These are phyloP conservation scores for Fusarium pilosicola DNA, from an alignment of 2,329 filamentous ascomycete genomes.

Conservation along the genomic window DNA sequence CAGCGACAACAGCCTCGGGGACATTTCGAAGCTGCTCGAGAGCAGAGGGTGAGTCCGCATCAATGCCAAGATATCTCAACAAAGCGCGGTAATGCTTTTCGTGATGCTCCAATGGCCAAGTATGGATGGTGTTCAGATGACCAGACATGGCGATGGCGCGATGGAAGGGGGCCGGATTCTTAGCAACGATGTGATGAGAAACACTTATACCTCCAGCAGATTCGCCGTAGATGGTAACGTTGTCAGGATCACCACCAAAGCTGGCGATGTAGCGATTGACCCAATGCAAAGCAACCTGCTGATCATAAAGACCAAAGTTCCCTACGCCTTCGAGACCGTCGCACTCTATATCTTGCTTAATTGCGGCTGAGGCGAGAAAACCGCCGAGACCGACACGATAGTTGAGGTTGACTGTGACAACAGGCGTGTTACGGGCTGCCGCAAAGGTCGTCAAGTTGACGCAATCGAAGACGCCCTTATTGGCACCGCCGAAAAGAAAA, in stretches of 20 bases:
- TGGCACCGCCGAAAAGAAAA: constrained; percentile 20
- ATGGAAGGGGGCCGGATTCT: not conserved
- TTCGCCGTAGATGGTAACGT: constrained; percentile 1
- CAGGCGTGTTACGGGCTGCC: not conserved
- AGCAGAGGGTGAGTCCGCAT: constrained; percentile 4
- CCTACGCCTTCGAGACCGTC: not conserved
- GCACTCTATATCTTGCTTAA: not conserved
- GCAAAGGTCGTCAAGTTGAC: not conserved
- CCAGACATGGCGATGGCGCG: constrained; percentile 10
- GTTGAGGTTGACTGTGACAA: not conserved
- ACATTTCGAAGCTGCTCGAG: constrained; percentile 16
- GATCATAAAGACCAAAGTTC: not conserved
- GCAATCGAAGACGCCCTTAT: not conserved
- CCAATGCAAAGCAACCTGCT: constrained; percentile 1
- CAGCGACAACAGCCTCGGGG: constrained; percentile 4
- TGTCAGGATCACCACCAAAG: not conserved
- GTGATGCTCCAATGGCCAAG: not conserved
- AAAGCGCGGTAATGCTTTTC: constrained; percentile 10
- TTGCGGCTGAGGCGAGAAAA: not conserved
- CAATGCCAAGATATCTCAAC: constrained; percentile 15
- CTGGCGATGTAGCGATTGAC: not conserved
- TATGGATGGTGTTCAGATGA: not conserved
- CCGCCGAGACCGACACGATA: constrained; percentile 6
- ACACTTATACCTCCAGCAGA: constrained; percentile 1
- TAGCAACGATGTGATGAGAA: not conserved